These are phyloP conservation scores for Pseudocercospora musae DNA, from an alignment of 2,329 filamentous ascomycete genomes.

Conservation along the genomic window DNA sequence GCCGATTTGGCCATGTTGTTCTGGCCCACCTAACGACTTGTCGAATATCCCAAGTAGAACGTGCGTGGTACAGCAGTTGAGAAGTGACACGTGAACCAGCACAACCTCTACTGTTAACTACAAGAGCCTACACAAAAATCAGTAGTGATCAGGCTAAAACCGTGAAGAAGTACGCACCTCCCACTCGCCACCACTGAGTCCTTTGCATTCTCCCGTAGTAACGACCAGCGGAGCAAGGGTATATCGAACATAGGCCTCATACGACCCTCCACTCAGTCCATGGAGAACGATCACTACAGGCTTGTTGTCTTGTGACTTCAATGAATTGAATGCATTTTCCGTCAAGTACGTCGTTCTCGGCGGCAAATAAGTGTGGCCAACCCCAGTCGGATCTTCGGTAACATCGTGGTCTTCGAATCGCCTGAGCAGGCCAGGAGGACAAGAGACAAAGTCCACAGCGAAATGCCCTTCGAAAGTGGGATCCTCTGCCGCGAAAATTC, in stretches of 20 bases:
- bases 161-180: not conserved
- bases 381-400: not conserved
- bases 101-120: not conserved
- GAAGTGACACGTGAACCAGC: not conserved
- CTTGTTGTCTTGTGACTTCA: not conserved
- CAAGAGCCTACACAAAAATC: not conserved
- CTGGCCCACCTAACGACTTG: not conserved
- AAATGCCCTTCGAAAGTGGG: not conserved
- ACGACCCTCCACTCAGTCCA: not conserved
- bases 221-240: not conserved
- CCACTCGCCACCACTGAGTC: not conserved
- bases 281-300: not conserved
- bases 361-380: not conserved
- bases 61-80: not conserved
- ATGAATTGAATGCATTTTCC: not conserved
- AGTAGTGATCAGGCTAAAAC: not conserved
- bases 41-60: not conserved
- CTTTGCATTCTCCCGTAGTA: not conserved
- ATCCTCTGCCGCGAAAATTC: not conserved
- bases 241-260: not conserved
- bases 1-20: not conserved
- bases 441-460: not conserved
- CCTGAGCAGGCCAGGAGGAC: not conserved
- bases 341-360: not conserved
- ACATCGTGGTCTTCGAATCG: not conserved